Base-by-base conservation (phyloP, 1,139 yeast genomes). In the Yamadazyma conglobata region DNA sequence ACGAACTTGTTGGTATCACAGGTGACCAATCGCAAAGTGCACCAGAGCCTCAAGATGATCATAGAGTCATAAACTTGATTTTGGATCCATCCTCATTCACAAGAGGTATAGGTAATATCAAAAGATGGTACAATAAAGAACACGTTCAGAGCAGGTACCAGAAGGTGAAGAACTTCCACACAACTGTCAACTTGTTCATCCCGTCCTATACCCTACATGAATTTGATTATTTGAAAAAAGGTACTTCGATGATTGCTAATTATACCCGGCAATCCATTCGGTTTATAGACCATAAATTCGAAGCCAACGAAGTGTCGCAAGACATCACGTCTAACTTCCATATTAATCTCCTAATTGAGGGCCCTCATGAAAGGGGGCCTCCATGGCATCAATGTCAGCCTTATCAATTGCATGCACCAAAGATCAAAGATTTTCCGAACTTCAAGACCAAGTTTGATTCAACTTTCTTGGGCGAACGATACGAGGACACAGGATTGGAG, bases 41-140 rank as follows among this genome's bases (percentile, higher is more conserved):
- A 7, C 15, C 28, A 21, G 22, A 18, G 20, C n/a, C n/a, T n/a
- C n/a, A n/a, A n/a, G 22, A 16, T 8, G n/a, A 25, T 10, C 14
- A 14, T 5, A 35, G 42, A 30, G 26, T 25, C 15, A 38, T 61
- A 12, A 59, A 69, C 43, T 54, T 76, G 32, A 73, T 77, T 8
- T 46, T 77, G 29, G 84, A 77, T 47, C 79, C 75, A 17, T 68
- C 80, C 8, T 77, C 80, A 1, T 62, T 77, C 38, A 70, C 74
- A 5, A 65, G 77, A 33, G 84, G 83, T 2, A 64, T 77, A 27
- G 80, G 79, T 1, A 73, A 73, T 41, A 61, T 77, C 46, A 74
- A 74, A 47, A 54, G 73, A 38, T 77, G 84, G 83, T 61, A 69
- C 33, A 63, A 67, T 32, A 27, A 39, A 25, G 42, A 40, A 24